Percentiles rank a stretch among this genome's conserved stretches.
phyloP scores from a whole-genome alignment of 1,284 basidiomycete species.

The Microbotryum lychnidis-dioicae region DNA sequence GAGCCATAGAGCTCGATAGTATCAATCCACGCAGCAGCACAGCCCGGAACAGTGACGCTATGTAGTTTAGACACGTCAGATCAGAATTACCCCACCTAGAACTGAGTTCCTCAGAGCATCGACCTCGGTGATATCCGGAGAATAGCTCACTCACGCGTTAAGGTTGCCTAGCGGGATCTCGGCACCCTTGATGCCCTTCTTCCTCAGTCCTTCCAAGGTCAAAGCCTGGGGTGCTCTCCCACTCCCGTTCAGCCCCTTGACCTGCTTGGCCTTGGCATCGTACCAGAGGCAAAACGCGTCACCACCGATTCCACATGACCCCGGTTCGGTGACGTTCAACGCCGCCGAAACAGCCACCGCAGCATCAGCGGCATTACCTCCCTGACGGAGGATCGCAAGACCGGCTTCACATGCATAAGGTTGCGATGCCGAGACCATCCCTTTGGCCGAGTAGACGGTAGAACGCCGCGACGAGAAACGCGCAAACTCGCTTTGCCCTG shows the following conservation, averaged over 20 bases:
- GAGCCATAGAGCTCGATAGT: slow-evolving; percentile 74
- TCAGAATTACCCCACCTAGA: neutral
- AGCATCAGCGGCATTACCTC: slow-evolving; percentile 69
- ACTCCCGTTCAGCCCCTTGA: slow-evolving; percentile 77
- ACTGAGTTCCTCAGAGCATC: neutral
- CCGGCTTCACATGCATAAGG: slow-evolving; percentile 83
- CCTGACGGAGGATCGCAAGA: slow-evolving; percentile 74
- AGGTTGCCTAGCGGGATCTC: slow-evolving; percentile 38
- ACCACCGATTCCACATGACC: slow-evolving; percentile 28
- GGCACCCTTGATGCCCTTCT: slow-evolving; percentile 58
- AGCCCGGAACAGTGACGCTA: slow-evolving; percentile 86
- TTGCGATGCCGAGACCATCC: slow-evolving; percentile 79
- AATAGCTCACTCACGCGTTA: slow-evolving; percentile 27
- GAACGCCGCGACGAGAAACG: slow-evolving; percentile 64
- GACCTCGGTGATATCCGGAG: neutral
- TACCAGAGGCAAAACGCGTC: slow-evolving; percentile 47
- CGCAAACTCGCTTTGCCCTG: slow-evolving; percentile 35
- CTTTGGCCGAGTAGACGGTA: slow-evolving; percentile 72
- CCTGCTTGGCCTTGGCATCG: slow-evolving; percentile 65
- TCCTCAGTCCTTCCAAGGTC: slow-evolving; percentile 61
- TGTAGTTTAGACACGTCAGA: slow-evolving; percentile 37
- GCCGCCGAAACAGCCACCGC: slow-evolving; percentile 28
- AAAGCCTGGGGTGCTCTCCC: slow-evolving; percentile 75
- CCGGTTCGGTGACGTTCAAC: slow-evolving; percentile 28
- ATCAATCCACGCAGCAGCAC: slow-evolving; percentile 87